Evolutionary conservation across 1,284 basidiomycete species (phyloP).

Genomic region (Neonothopanus nambi): DNA sequence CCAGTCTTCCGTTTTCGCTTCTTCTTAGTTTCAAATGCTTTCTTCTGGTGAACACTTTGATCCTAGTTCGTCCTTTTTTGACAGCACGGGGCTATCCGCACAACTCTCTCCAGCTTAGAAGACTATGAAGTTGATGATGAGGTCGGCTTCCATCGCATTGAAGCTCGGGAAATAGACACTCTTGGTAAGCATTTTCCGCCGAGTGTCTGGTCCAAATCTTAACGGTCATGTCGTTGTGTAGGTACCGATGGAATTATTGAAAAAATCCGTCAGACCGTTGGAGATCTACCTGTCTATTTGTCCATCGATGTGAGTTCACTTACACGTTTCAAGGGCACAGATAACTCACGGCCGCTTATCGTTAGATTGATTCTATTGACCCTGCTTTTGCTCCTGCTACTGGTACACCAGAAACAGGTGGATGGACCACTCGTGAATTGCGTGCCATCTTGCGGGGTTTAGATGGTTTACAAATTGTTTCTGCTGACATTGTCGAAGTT

Average conservation of each 20-base stretch:
- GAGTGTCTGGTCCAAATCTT: background rate
- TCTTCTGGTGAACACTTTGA: slow-evolving; percentile 44
- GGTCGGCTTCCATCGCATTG: slow-evolving; percentile 69
- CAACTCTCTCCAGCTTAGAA: slow-evolving; percentile 68
- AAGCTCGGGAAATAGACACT: slow-evolving; percentile 75
- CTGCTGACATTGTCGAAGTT: slow-evolving; percentile 81
- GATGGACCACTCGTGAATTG: slow-evolving; percentile 77
- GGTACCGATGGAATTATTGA: slow-evolving; percentile 69
- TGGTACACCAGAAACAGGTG: slow-evolving; percentile 71
- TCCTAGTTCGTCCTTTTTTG: slow-evolving; percentile 63
- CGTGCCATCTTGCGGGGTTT: slow-evolving; percentile 73
- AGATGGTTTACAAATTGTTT: slow-evolving; percentile 71
- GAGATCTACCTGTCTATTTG: slow-evolving; percentile 67
- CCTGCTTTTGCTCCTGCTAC: slow-evolving; percentile 80
- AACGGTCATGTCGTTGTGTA: slow-evolving; percentile 26
- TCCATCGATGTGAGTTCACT: slow-evolving; percentile 62
- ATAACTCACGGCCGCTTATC: background rate
- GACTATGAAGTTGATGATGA: slow-evolving; percentile 72
- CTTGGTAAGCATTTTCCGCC: slow-evolving; percentile 46
- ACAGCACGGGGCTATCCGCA: slow-evolving; percentile 79
- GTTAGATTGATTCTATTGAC: slow-evolving; percentile 71
- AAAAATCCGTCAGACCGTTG: slow-evolving; percentile 70
- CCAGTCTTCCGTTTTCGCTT: slow-evolving; percentile 19
- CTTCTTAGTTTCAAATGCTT: slow-evolving; percentile 17
- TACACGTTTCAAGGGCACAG: background rate